Percentiles rank a stretch among this genome's conserved stretches.
Conservation (phyloP, 192 early-diverging fungal species). For the Entomortierella lignicola region DNA sequence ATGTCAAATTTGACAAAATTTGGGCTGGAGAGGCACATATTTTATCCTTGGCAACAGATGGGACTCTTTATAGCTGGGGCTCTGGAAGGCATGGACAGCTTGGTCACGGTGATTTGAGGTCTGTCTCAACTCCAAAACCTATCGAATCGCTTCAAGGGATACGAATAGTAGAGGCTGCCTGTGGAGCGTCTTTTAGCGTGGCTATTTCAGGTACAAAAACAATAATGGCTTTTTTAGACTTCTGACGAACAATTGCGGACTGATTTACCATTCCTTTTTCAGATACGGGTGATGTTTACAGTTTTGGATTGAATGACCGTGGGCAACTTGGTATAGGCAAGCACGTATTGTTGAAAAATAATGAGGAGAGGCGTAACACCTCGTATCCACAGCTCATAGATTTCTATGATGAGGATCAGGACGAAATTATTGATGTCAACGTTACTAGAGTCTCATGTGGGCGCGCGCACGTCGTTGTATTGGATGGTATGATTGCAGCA, state of each 20-base stretch:
- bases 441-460: conserved; percentile 50
- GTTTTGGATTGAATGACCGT: conserved; percentile 55
- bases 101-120: conserved; percentile 47
- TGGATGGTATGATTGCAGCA: conserved; percentile 59
- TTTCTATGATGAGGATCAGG: conserved; percentile 14
- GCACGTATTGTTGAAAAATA: neutral
- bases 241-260: neutral
- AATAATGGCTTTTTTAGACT: neutral
- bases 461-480: conserved; percentile 33
- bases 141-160: conserved; percentile 55
- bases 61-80: conserved; percentile 55
- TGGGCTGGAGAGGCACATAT: conserved; percentile 56
- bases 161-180: conserved; percentile 38
- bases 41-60: conserved; percentile 24
- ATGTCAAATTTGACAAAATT: conserved; percentile 11
- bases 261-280: neutral
- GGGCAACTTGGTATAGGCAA: conserved; percentile 46
- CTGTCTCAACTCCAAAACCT: conserved; percentile 24
- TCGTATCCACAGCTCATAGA: conserved; percentile 50
- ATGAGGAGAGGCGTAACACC: conserved; percentile 12
- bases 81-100: conserved; percentile 56
- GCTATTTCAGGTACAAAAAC: conserved; percentile 33
- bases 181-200: conserved; percentile 50
- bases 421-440: conserved; percentile 15
- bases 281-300: conserved; percentile 56